Conservation (phyloP, 768 basidiomycete species). For the Hygrocybe coccinea region DNA sequence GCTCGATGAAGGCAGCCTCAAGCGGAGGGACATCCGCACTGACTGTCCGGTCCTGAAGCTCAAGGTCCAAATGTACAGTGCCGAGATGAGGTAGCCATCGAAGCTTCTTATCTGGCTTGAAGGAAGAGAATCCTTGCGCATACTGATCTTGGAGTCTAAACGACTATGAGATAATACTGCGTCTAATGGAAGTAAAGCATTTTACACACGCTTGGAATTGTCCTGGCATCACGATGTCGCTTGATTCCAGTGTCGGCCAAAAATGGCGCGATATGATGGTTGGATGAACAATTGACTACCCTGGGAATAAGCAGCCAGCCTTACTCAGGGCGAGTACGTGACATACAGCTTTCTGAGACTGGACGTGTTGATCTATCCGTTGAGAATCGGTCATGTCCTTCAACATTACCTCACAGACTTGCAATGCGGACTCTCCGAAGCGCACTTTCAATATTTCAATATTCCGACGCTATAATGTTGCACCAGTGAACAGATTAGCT, state of each 20-base stretch:
- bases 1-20: conserved; percentile 86
- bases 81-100: conserved; percentile 89
- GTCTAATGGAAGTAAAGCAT: background rate
- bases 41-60: conserved; percentile 75
- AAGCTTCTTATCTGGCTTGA: conserved; percentile 90
- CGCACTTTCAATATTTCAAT: conserved; percentile 93
- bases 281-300: conserved; percentile 72
- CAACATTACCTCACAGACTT: conserved; percentile 98
- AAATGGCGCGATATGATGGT: conserved; percentile 91
- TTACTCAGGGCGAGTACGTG: background rate
- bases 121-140: conserved; percentile 65
- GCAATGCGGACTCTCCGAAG: conserved; percentile 88
- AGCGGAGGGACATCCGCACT: conserved; percentile 76
- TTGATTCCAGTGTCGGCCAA: conserved; percentile 83
- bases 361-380: conserved; percentile 83
- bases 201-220: conserved; percentile 69
- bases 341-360: conserved; percentile 63
- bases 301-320: background rate
- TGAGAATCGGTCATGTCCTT: conserved; percentile 95
- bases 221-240: conserved; percentile 74
- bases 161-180: background rate
- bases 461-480: conserved; percentile 63
- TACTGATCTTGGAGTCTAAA: conserved; percentile 71
- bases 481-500: conserved; percentile 6
- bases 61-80: conserved; percentile 71